Evolutionary conservation across 495 filamentous ascomycete species (phyloP), one percentile per base, ranked within the genome.

Genomic region (Tuber microsphaerosporum): DNA sequence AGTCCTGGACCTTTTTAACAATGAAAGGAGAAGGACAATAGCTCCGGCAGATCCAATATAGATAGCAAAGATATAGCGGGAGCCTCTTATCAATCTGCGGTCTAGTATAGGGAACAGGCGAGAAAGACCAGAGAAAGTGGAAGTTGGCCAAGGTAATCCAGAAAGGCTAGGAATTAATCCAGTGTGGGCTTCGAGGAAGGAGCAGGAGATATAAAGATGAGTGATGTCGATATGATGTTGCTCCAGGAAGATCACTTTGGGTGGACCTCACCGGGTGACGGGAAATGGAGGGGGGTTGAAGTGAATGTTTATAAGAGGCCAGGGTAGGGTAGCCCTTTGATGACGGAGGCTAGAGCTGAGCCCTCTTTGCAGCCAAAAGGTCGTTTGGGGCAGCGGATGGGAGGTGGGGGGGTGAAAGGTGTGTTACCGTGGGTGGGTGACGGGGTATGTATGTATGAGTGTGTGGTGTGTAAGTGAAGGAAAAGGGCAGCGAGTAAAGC

Each of bases 161-260:
- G 3, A 17, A 77, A 42, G 73, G 65, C 68, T 46, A 72, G 43
- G 73, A 56, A 75, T 75, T 69, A 79, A 42, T 79, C 75, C 77
- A 74, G 70, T 61, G 56, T 70, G 75, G 56, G 70, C 73, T 75
- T 79, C 70, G 76, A 79, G 77, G 77, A 79, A 79, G 65, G 73
- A 79, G 70, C 76, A 71, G 73, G 78, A 77, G 77, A 79, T 79
- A 79, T 79, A 79, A 79, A 79, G 76, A 79, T 79, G 76, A n/a
- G 76, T 79, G 77, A 79, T 79, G 77, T 79, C 77, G 77, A 79
- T 75, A 79, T 79, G 77, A 79, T 79, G 77, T 79, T 79, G 75
- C 72, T 77, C 74, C 76, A 70, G 77, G 77, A 69, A 76, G 77
- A 79, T 79, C 77, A 79, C 77, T 76, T 78, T 79, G 12, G 51